A percentile compares a stretch with the other conserved stretches of the same genome.
Conservation (phyloP, 345 rosid species). For the Ailanthus altissimus region DNA sequence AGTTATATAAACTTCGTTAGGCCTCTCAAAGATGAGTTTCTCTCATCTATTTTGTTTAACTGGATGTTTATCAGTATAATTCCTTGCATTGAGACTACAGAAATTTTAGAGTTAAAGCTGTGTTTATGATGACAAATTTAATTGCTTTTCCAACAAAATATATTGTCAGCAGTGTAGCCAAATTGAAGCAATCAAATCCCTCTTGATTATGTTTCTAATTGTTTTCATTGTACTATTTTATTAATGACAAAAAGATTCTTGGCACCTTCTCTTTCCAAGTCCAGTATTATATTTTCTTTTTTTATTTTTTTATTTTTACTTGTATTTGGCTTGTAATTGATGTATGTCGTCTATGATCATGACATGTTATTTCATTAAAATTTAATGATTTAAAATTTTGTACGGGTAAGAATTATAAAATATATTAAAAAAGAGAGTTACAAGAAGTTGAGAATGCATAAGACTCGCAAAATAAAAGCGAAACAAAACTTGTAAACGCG, state of each 20-base stretch:
- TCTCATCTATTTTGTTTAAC: not conserved
- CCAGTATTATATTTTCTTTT: not conserved
- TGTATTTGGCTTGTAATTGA: not conserved
- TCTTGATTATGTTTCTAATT: not conserved
- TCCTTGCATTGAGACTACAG: not conserved
- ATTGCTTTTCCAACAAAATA: not conserved
- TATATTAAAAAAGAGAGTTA: no score
- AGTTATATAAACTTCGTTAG: not conserved
- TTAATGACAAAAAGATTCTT: not conserved
- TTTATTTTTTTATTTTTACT: not conserved
- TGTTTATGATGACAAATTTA: not conserved
- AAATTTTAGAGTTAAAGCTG: not conserved
- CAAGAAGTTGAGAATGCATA: no score
- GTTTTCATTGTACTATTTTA: not conserved
- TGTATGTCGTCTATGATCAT: not conserved
- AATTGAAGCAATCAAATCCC: not conserved
- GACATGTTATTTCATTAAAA: no score
- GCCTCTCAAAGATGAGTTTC: not conserved
- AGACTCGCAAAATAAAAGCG: no score
- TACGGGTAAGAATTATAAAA: no score
- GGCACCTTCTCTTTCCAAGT: not conserved
- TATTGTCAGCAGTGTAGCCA: not conserved
- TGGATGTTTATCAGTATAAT: not conserved
- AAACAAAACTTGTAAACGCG: no score
- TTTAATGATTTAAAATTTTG: no score